A percentile compares a stretch with the other conserved stretches of the same genome.
These are phyloP conservation scores for Trichoderma hamatum DNA, from an alignment of 2,329 filamentous ascomycete species.

Conservation along the genomic window DNA sequence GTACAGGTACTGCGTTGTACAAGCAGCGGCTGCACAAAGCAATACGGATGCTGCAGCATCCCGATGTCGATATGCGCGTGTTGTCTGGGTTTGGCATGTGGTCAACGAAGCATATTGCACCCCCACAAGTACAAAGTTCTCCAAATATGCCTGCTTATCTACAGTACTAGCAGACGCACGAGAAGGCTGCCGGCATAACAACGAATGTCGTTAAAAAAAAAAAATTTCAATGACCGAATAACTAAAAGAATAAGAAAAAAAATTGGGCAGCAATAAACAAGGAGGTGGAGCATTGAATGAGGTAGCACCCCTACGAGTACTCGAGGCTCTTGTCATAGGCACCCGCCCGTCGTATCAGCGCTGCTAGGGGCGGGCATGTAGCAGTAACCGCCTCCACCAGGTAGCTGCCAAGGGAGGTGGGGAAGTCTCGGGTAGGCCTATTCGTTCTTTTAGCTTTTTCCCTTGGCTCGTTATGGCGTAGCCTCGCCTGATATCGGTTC, in stretches of 20 bases:
- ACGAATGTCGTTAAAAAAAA: neutral
- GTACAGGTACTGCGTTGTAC: neutral
- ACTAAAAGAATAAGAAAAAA: neutral
- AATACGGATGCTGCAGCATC: conserved; percentile 1
- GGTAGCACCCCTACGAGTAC: neutral
- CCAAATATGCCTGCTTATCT: neutral
- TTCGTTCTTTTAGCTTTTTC: conserved; percentile 22
- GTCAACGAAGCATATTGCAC: neutral
- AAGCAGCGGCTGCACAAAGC: neutral
- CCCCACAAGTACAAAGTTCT: neutral
- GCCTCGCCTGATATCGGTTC: conserved; percentile 37
- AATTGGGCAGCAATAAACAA: neutral
- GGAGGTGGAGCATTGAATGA: neutral
- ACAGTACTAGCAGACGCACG: too few relatives aligned
- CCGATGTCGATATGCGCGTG: conserved; percentile 23
- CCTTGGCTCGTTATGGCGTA: conserved; percentile 33
- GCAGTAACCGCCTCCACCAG: neutral
- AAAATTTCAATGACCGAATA: neutral
- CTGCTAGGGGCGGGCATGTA: neutral
- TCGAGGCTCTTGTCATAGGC: neutral
- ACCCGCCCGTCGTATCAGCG: neutral
- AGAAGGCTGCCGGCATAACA: neutral
- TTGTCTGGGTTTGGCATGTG: neutral
- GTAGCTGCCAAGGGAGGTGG: conserved; percentile 11
- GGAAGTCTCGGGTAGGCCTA: conserved; percentile 5